phyloP scores from a whole-genome alignment of 106 monocot species.

The Xerophyta viscosa region DNA sequence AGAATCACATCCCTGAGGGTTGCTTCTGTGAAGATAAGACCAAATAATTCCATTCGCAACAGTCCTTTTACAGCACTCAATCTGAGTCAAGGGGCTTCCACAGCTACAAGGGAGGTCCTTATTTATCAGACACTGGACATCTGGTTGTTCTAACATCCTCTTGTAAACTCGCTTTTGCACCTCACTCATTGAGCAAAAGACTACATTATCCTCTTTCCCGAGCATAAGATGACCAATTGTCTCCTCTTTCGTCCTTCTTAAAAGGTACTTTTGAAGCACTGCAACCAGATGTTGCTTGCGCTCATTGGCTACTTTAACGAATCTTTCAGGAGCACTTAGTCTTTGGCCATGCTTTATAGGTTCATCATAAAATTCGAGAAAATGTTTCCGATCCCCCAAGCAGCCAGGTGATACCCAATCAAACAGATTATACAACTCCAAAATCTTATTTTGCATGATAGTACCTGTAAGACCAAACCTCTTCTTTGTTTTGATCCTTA shows the following conservation, averaged over 20 bases:
- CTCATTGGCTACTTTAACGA: conserved; percentile 64
- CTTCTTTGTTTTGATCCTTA: conserved; percentile 67
- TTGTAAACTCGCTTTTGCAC: conserved; percentile 91
- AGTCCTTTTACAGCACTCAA: conserved; percentile 76
- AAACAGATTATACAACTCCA: conserved; percentile 92
- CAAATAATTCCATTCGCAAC: conserved; percentile 84
- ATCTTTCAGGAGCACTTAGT: conserved; percentile 81
- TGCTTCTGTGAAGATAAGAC: conserved; percentile 89
- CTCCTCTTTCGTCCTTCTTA: conserved; percentile 96
- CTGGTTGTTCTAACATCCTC: conserved; percentile 89
- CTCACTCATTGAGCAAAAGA: conserved; percentile 91
- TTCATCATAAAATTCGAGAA: conserved; percentile 86
- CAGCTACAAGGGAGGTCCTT: conserved; percentile 89
- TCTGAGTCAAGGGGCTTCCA: conserved; percentile 86
- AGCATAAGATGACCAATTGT: conserved; percentile 98
- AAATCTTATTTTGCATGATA: conserved; percentile 92
- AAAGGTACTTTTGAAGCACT: conserved; percentile 61
- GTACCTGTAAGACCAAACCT: conserved; percentile 94
- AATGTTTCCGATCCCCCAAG: conserved; percentile 85
- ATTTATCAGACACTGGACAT: conserved; percentile 81
- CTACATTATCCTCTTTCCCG: conserved; percentile 96
- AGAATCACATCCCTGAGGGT: conserved; percentile 81
- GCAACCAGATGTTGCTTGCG: conserved; percentile 70
- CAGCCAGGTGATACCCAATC: conserved; percentile 92
- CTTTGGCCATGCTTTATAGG: conserved; percentile 94